Conservation (phyloP, 2,329 filamentous ascomycete genomes). For the Remersonia thermophila region DNA sequence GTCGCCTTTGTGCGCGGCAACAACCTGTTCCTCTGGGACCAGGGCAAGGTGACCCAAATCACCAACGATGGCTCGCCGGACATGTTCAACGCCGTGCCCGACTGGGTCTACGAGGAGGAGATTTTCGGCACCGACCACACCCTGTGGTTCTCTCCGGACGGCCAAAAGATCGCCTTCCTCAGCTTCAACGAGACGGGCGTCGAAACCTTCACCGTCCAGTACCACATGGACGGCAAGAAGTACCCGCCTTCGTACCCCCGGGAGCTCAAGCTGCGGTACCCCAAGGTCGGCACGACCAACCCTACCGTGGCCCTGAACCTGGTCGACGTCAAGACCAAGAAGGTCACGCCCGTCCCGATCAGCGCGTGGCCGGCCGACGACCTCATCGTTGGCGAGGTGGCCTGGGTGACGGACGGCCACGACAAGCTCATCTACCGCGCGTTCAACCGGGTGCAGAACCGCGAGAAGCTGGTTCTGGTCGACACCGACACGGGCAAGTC, state of each 20-base stretch:
- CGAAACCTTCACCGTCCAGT: constrained; percentile 51
- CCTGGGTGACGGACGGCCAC: constrained; percentile 52
- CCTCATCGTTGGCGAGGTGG: constrained; percentile 53
- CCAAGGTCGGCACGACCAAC: constrained; percentile 56
- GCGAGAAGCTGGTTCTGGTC: constrained; percentile 49
- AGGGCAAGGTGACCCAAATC: constrained; percentile 42
- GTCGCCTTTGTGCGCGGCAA: constrained; percentile 56
- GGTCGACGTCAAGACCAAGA: constrained; percentile 36
- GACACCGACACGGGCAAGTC: constrained; percentile 36
- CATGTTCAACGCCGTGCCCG: constrained; percentile 51
- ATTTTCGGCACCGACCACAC: constrained; percentile 39
- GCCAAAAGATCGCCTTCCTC: constrained; percentile 40
- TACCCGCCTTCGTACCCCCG: constrained; percentile 49
- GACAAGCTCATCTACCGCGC: constrained; percentile 50
- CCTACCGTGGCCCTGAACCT: constrained; percentile 51
- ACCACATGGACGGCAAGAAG: constrained; percentile 48
- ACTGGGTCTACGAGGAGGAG: constrained; percentile 53
- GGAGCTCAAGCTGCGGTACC: constrained; percentile 52
- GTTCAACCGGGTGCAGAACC: constrained; percentile 57
- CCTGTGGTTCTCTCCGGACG: constrained; percentile 47
- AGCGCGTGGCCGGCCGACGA: constrained; percentile 48
- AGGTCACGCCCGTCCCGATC: constrained; percentile 35
- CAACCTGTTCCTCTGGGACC: constrained; percentile 47
- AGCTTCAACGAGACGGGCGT: constrained; percentile 55
- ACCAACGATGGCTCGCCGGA: constrained; percentile 49